Evolutionary conservation across 2,329 filamentous ascomycete species (phyloP).

Genomic region (Aspergillus nomiae): DNA sequence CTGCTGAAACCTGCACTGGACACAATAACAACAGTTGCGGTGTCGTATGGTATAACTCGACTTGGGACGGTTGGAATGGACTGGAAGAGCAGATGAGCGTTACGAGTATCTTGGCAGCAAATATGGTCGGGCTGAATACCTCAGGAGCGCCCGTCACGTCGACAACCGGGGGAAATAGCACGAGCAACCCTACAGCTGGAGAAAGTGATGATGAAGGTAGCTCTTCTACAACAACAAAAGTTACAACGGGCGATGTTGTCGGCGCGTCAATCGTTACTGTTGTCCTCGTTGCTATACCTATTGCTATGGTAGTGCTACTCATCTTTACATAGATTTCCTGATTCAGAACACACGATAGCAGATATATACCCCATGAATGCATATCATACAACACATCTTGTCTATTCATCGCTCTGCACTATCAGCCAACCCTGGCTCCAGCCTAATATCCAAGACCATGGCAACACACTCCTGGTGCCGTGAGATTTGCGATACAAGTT

Average conservation of each 20-base stretch:
- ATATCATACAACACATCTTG: not conserved
- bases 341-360: not conserved
- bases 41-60: slow-evolving; percentile 60
- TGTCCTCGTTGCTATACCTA: slow-evolving; percentile 23
- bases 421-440: not conserved
- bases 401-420: not conserved
- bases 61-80: slow-evolving; percentile 60
- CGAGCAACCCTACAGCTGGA: slow-evolving; percentile 41
- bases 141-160: slow-evolving; percentile 47
- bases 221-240: slow-evolving; percentile 10
- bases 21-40: slow-evolving; percentile 62
- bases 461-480: not conserved
- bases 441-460: not conserved
- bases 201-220: slow-evolving; percentile 10
- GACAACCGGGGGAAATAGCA: slow-evolving; percentile 59
- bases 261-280: slow-evolving; percentile 44
- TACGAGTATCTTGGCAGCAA: slow-evolving; percentile 64
- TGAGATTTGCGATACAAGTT: not conserved
- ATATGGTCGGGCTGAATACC: slow-evolving; percentile 50
- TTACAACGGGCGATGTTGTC: slow-evolving; percentile 38
- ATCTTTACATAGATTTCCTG: not conserved
- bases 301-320: not conserved
- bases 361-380: not conserved
- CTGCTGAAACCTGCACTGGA: slow-evolving; percentile 64
- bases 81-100: slow-evolving; percentile 72